Base-by-base conservation (phyloP, 2,329 filamentous ascomycete genomes). In the Thielaviopsis ethacetica region DNA sequence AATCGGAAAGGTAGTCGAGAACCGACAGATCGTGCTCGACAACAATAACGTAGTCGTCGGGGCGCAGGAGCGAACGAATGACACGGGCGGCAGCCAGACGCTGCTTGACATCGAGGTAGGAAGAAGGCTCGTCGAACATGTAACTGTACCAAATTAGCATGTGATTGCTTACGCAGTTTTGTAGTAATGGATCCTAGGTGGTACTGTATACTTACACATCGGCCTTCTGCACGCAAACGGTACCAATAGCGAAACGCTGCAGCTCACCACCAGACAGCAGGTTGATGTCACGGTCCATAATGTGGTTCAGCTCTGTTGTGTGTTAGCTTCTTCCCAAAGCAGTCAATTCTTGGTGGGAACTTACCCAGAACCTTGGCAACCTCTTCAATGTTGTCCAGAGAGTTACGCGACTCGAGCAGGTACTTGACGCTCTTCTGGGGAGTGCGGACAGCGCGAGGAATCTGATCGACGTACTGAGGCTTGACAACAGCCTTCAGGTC, bases 41-140 rank as follows among this genome's bases (percentile, higher is more conserved):
- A 63, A 96, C 91, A 66, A 98, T 97, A 68, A 98, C 88, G 70
- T 97, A 98, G 75, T 95, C 88, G 66, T 96, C 82, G 53, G 89
- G 83, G 54, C 88, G 82, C 58, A 96, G 81, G 55, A 98, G 83
- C 63, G 88, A 91, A 65, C 93, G 90, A 67, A 98, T 97, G 66
- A 95, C 88, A 66, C 86, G 83, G 66, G 89, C 91, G 63, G 94
- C 93, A 65, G 86, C 87, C 65, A 98, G 77, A 84, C 93, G 88
- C 75, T 98, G 93, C 81, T 97, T 97, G 70, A 98, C 93, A 86
- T 98, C 94, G 61, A 98, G 82, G 73, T 96, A 98, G 44, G 93
- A 98, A 49, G 91, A 97, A 19, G 94, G 94, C 76, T 98, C 93
- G 72, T 98, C 93, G 68, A 98, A 98, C 93, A 98, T 97, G 79